Evolutionary conservation across 306 rosid genomes (phyloP).

Genomic region (Lagenaria siceraria): DNA sequence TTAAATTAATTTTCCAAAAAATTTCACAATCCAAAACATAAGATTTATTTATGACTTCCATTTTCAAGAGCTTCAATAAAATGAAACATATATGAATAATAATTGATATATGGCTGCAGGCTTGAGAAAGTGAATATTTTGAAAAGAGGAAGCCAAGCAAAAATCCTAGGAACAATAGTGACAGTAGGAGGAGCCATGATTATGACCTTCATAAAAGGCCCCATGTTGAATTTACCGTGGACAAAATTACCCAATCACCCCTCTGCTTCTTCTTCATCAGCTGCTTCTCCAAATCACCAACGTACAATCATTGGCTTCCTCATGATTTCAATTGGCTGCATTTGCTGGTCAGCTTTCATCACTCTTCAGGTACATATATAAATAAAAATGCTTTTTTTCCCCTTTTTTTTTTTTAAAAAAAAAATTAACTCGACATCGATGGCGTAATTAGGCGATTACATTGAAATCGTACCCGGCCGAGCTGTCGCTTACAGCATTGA

Average conservation of each 20-base stretch:
- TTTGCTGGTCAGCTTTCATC: constrained; percentile 38
- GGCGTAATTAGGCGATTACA: constrained; percentile 29
- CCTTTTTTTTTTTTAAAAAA: too few species aligned
- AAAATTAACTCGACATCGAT: not conserved
- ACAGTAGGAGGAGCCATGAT: constrained; percentile 25
- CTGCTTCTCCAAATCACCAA: constrained; percentile 8
- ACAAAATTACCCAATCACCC: not conserved
- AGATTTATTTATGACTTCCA: not conserved
- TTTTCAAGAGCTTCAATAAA: not conserved
- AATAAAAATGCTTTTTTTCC: constrained; percentile 5
- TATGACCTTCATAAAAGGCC: constrained; percentile 18
- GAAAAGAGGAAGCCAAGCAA: constrained; percentile 31
- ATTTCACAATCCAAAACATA: not conserved
- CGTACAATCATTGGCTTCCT: constrained; percentile 26
- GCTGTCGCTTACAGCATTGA: constrained; percentile 35
- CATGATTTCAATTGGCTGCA: constrained; percentile 25
- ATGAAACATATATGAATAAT: not conserved
- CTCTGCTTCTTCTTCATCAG: not conserved
- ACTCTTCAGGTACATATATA: constrained; percentile 16
- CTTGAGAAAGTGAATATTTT: constrained; percentile 32
- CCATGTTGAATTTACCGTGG: constrained; percentile 14
- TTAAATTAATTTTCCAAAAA: not conserved
- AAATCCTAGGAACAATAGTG: constrained; percentile 17
- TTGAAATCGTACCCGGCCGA: constrained; percentile 34
- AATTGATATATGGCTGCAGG: constrained; percentile 22